A percentile compares a stretch with the other conserved stretches of the same genome.
Evolutionary conservation across 164 flowering plant species (phyloP).

Genomic region (Aristolochia fimbriata): DNA sequence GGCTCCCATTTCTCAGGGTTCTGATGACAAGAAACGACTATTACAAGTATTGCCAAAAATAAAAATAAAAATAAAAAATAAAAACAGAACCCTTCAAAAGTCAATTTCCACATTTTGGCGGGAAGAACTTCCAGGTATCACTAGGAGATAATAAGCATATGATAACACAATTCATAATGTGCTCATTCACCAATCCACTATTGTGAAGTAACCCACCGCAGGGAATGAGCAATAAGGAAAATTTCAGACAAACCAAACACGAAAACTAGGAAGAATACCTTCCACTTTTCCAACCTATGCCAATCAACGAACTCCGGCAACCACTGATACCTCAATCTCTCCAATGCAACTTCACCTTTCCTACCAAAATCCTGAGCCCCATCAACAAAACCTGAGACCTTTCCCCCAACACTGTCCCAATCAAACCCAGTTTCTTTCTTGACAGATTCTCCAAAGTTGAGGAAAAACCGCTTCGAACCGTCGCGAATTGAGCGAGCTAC

Average conservation of each 20-base stretch:
- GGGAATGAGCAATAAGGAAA: not conserved
- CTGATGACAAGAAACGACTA: constrained; percentile 30
- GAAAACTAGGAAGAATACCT: constrained; percentile 28
- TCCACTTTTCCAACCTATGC: constrained; percentile 78
- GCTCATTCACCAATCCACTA: not conserved
- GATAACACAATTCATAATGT: too few species aligned
- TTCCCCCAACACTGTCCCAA: constrained; percentile 23
- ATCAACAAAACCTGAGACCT: constrained; percentile 25
- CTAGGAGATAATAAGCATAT: too few species aligned
- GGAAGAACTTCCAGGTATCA: too few species aligned
- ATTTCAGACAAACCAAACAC: not conserved
- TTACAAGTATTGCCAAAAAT: not conserved
- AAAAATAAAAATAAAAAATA: too few species aligned
- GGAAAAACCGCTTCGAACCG: constrained; percentile 44
- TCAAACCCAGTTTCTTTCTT: constrained; percentile 77
- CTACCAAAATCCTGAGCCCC: constrained; percentile 16
- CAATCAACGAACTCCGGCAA: constrained; percentile 55
- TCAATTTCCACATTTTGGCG: too few species aligned
- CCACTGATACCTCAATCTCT: constrained; percentile 34
- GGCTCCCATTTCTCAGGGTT: constrained; percentile 76
- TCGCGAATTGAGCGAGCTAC: constrained; percentile 34
- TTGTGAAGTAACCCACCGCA: not conserved
- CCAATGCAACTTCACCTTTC: constrained; percentile 29
- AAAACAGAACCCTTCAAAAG: too few species aligned
- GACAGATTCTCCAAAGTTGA: constrained; percentile 40